Base-by-base conservation (phyloP, 257 asterid species). In the Fraxinus anomala region DNA sequence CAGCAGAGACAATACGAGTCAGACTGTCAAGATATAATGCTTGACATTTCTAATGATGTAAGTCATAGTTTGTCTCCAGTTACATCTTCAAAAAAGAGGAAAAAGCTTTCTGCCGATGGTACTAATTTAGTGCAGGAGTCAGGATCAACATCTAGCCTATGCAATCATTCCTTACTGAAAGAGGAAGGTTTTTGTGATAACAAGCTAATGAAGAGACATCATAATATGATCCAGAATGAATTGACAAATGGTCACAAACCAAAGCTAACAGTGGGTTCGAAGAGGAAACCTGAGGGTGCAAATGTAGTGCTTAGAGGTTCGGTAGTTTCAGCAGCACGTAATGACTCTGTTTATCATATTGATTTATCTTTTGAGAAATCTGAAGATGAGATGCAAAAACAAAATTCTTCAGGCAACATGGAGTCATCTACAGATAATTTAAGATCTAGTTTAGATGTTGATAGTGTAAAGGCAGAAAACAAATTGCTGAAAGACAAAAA, bases 241-340 rank as follows among this genome's bases (percentile, higher is more conserved):
- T 63, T 83, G 76, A 78, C 80, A 83, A 91, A 91, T 82, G 97
- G 89, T 74, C 85, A 75, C 71, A 86, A 80, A 74, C 31, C 80
- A 79, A 82, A 79, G 85, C 81, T 76, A 78, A 74, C 79, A 40
- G 49, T 70, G 12, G 88, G 81, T 34, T 77, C 63, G 0, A 89
- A 83, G 85, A 86, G 82, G 83, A 91, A 86, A 69, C 31, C 84
- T 74, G 89, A 86, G 72, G 81, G 80, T 74, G 83, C 87, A 79
- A 30, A 2, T 59, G 71, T 71, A 68, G 68, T 61, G 73, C 88
- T 61, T 77, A 78, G 73, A 77, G 77, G 68, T 75, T 40, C 68
- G 59, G 85, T 78, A 85, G 87, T 66, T 83, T 67, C 28, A 23
- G 26, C 30, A 28, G 9, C 73, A 33, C 16, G 44, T 44, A 49